phyloP scores from a whole-genome alignment of 2,329 filamentous ascomycete species.

The Penicillium janthinellum region DNA sequence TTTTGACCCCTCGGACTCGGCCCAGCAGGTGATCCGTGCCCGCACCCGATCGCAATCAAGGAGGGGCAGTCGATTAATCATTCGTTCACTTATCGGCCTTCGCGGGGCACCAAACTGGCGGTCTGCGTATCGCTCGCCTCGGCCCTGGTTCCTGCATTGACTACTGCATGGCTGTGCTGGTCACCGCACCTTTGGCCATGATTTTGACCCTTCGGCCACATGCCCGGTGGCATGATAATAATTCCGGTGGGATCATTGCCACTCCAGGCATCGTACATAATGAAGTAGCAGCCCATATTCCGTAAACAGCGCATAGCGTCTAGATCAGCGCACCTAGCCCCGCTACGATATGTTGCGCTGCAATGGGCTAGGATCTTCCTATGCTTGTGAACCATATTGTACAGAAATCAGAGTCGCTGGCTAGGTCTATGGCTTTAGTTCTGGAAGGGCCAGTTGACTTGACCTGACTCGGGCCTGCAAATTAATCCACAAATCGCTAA shows the following conservation, averaged over 20 bases:
- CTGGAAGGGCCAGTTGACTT: neutral
- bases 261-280: neutral
- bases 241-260: neutral
- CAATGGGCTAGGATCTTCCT: neutral
- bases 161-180: neutral
- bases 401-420: no score
- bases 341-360: neutral
- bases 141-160: neutral
- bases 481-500: neutral
- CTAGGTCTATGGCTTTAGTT: no score
- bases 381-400: neutral
- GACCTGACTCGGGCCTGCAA: no score
- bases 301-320: neutral
- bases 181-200: neutral
- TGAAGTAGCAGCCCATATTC: neutral
- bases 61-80: constrained; percentile 4
- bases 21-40: constrained; percentile 16
- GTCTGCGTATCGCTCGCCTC: constrained; percentile 7
- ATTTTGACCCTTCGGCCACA: neutral
- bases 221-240: neutral
- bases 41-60: neutral
- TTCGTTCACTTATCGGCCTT: neutral
- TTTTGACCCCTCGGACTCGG: constrained; percentile 12
- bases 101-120: constrained; percentile 9
- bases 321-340: neutral